phyloP scores from a whole-genome alignment of 2,329 filamentous ascomycete genomes.

The Fusarium begoniae region DNA sequence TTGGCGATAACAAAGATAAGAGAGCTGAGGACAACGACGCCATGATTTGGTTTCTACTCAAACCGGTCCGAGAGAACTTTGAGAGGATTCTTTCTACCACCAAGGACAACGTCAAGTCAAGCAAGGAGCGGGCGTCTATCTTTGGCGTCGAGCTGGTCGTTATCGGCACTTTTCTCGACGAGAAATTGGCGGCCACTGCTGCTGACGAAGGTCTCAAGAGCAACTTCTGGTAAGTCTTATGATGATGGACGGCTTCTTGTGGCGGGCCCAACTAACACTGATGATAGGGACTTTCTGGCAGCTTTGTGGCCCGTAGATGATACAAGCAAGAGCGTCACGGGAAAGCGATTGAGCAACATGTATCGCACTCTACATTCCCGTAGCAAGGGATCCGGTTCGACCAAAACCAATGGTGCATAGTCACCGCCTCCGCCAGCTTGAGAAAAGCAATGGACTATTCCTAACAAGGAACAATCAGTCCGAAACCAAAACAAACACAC shows the following conservation, averaged over 20 bases:
- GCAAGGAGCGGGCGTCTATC: constrained; percentile 68
- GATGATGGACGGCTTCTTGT: background rate
- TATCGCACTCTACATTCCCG: constrained; percentile 52
- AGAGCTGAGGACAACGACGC: constrained; percentile 56
- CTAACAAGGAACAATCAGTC: background rate
- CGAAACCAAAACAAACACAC: background rate
- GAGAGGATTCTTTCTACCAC: constrained; percentile 68
- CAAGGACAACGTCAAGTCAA: constrained; percentile 68
- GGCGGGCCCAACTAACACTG: constrained; percentile 29
- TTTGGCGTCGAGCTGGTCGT: constrained; percentile 69
- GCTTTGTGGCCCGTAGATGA: constrained; percentile 58
- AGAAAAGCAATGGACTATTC: background rate
- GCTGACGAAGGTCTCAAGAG: constrained; percentile 56
- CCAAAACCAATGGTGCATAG: constrained; percentile 48
- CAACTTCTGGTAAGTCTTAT: constrained; percentile 58
- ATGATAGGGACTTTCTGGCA: constrained; percentile 55
- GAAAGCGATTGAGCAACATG: constrained; percentile 55
- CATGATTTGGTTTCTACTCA: constrained; percentile 61
- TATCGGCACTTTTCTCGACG: constrained; percentile 70
- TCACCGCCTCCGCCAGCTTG: background rate
- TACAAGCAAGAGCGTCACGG: constrained; percentile 56
- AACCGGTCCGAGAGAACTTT: constrained; percentile 68
- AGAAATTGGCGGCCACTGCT: constrained; percentile 53
- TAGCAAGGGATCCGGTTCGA: constrained; percentile 45
- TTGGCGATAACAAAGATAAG: constrained; percentile 61